Base-by-base conservation (phyloP, 345 rosid species). In the Schrenkiella parvula region DNA sequence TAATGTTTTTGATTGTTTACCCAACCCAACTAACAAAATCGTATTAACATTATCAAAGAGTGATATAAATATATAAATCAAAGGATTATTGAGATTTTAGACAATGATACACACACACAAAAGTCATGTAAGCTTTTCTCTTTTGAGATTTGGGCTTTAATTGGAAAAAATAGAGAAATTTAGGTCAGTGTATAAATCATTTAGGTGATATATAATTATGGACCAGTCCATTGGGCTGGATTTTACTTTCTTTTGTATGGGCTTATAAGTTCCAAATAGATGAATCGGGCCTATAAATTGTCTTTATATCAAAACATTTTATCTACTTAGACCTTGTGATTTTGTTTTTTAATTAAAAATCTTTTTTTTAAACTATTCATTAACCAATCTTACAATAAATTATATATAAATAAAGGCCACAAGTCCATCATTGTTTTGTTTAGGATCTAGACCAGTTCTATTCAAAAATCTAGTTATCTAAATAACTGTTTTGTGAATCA, bases 1-100 rank as follows among this genome's bases (percentile, higher is more conserved):
- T 41, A 55, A 38, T 15, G 64, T 35, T 34, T 42, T 55, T 54
- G 38, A 44, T 55, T 23, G 50, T 44, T 72, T 32, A 72, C 64
- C 71, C 43, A 43, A 64, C 57, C 48, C 70, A 72, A 13, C 50
- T 64, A 64, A 64, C 15, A 15, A 53, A 8, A 42, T 9, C 46
- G 6, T 14, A 10, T 59, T 47, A 10, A 12, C 7, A 51, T 38
- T n/a, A 28, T 17, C 44, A 32, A 32, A 43, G 14, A 60, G 5
- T 64, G 17, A 1, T 31, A 17, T 2, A 54, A 7, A 8, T 35
- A 5, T 34, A 22, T 8, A 25, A 44, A 23, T 32, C 39, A 4
- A 6, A 25, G 22, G 23, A 64, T 53, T 23, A 3, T 62, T 50
- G 54, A 48, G 31, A 23, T 17, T 11, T 13, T 22, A 13, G 18